A percentile compares a stretch with the other conserved stretches of the same genome.
Conservation (phyloP, 1,284 basidiomycete species). For the Malassezia yamatoensis region DNA sequence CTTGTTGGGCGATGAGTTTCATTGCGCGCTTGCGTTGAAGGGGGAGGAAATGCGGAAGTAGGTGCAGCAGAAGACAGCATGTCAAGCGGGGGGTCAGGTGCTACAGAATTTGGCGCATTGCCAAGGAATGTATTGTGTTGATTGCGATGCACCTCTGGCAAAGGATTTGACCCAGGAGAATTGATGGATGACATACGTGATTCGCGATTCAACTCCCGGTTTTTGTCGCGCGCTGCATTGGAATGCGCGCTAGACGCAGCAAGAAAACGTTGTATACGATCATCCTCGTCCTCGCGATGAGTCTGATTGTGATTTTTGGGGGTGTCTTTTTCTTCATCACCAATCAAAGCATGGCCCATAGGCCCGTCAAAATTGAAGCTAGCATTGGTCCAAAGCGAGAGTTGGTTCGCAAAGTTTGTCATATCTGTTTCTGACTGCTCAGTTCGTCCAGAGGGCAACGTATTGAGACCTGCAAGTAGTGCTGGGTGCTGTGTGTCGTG, state of each 20-base stretch:
- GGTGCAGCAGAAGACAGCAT: no score
- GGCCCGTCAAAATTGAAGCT: slow-evolving; percentile 47
- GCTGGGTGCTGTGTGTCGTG: neutral
- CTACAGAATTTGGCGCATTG: neutral
- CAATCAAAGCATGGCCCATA: slow-evolving; percentile 44
- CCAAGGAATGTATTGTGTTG: neutral
- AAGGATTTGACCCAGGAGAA: neutral
- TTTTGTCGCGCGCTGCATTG: slow-evolving; percentile 17
- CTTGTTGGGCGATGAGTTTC: no score
- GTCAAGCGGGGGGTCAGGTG: no score
- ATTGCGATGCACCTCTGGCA: no score
- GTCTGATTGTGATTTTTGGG: slow-evolving; percentile 25
- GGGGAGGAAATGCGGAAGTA: no score
- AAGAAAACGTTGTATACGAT: slow-evolving; percentile 18
- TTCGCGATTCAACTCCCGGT: slow-evolving; percentile 12
- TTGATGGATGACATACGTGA: neutral
- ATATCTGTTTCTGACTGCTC: slow-evolving; percentile 2
- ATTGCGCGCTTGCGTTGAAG: no score
- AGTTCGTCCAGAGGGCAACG: neutral
- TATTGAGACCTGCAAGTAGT: slow-evolving; percentile 8
- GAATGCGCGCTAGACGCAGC: slow-evolving; percentile 16
- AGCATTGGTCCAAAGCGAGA: slow-evolving; percentile 46
- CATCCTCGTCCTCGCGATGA: slow-evolving; percentile 28
- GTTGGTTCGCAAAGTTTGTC: slow-evolving; percentile 42
- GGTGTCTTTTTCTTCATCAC: slow-evolving; percentile 42